Conservation (phyloP, 495 filamentous ascomycete genomes). For the Penicillium cataractarum region DNA sequence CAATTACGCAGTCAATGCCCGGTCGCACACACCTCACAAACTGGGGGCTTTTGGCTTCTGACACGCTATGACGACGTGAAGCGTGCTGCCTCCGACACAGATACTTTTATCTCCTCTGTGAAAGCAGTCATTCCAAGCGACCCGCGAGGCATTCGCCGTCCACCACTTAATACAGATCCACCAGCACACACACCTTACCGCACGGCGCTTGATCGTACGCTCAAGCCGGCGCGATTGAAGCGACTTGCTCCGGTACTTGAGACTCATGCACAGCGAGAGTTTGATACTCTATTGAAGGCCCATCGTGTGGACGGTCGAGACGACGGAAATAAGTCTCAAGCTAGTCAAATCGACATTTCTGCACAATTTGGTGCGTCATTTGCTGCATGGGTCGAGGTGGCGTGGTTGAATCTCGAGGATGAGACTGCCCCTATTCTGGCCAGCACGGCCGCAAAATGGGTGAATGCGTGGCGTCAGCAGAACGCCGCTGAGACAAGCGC, state of each 20-base stretch:
- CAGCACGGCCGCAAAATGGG: constrained; percentile 1
- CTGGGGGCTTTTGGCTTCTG: constrained; percentile 6
- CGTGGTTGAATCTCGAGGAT: constrained; percentile 8
- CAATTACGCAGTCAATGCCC: background rate
- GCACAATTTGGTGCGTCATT: background rate
- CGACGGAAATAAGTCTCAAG: background rate
- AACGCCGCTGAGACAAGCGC: constrained; percentile 5
- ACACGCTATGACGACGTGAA: constrained; percentile 6
- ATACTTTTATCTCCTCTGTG: background rate
- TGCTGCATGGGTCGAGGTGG: constrained; percentile 7
- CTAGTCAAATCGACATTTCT: background rate
- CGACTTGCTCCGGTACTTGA: background rate
- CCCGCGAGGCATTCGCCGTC: constrained; percentile 8
- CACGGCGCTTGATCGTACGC: background rate
- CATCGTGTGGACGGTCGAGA: background rate
- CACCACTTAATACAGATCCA: constrained; percentile 8
- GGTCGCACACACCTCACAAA: constrained; percentile 4
- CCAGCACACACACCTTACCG: constrained; percentile 7
- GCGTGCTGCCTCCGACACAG: background rate
- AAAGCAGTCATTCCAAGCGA: constrained; percentile 10
- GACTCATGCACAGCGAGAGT: background rate
- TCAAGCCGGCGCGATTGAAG: background rate
- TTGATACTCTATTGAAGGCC: background rate
- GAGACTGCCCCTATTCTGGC: constrained; percentile 2
- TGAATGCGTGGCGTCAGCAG: constrained; percentile 6